A percentile compares a stretch with the other conserved stretches of the same genome.
Evolutionary conservation across 345 rosid species (phyloP).

Genomic region (Eucalyptus marginata): DNA sequence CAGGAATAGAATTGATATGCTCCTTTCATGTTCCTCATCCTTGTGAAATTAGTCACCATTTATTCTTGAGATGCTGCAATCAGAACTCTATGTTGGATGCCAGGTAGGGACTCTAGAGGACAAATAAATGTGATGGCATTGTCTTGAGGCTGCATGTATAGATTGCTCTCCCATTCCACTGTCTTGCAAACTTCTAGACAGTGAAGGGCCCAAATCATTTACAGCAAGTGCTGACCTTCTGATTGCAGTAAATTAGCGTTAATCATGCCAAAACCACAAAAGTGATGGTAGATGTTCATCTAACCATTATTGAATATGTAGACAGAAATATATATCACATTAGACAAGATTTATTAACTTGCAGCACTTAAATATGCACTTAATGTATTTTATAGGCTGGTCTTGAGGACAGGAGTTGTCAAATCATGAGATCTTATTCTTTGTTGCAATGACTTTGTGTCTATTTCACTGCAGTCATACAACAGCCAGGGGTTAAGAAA

Average conservation of each 20-base stretch:
- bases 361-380: not conserved
- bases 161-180: not conserved
- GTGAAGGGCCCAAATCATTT: not conserved
- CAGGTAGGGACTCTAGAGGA: not conserved
- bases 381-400: not conserved
- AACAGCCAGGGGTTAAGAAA: constrained; percentile 28
- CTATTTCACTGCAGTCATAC: constrained; percentile 10
- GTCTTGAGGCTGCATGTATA: not conserved
- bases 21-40: not conserved
- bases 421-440: not conserved
- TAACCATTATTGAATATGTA: not conserved
- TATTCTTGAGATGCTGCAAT: not conserved
- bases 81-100: not conserved
- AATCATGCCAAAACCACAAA: not conserved
- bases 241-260: not conserved
- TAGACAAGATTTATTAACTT: not conserved
- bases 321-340: not conserved
- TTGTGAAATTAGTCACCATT: not conserved
- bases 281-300: not conserved
- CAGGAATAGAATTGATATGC: not conserved
- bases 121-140: not conserved
- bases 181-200: not conserved
- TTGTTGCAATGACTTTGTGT: not conserved
- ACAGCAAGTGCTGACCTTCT: not conserved
- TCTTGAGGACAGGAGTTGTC: not conserved